Evolutionary conservation across 2,329 filamentous ascomycete genomes (phyloP).

Genomic region (Calonectria pseudoreteaudii): DNA sequence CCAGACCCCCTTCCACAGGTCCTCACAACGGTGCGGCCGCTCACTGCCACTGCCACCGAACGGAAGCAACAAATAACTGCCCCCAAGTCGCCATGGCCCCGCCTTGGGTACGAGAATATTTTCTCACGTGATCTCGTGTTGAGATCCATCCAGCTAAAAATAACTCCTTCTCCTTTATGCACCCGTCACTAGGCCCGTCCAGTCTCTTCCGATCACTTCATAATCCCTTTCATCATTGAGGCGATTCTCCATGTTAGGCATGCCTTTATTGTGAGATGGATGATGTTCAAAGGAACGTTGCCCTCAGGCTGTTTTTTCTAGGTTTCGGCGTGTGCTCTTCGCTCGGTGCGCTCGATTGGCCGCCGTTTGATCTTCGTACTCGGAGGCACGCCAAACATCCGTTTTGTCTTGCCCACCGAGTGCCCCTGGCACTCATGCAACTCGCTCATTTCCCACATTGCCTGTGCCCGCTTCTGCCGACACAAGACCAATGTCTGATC

Average conservation of each 20-base stretch:
- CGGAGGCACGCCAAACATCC: not conserved
- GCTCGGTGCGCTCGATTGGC: not conserved
- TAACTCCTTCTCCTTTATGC: conserved; percentile 23
- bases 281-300: not conserved
- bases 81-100: conserved; percentile 13
- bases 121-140: conserved; percentile 48
- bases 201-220: not conserved
- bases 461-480: not conserved
- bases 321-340: too few relatives aligned
- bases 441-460: not conserved
- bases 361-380: not conserved
- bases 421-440: not conserved
- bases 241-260: not conserved
- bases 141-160: conserved; percentile 38
- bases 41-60: conserved; percentile 6
- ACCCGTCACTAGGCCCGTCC: conserved; percentile 2
- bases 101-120: conserved; percentile 12
- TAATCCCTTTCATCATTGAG: not conserved
- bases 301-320: not conserved
- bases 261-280: not conserved
- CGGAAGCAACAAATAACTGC: conserved; percentile 3
- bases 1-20: not conserved
- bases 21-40: conserved; percentile 9
- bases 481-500: not conserved
- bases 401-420: not conserved